Base-by-base conservation (phyloP, 257 asterid species). In the Nicotiana noctiflora region DNA sequence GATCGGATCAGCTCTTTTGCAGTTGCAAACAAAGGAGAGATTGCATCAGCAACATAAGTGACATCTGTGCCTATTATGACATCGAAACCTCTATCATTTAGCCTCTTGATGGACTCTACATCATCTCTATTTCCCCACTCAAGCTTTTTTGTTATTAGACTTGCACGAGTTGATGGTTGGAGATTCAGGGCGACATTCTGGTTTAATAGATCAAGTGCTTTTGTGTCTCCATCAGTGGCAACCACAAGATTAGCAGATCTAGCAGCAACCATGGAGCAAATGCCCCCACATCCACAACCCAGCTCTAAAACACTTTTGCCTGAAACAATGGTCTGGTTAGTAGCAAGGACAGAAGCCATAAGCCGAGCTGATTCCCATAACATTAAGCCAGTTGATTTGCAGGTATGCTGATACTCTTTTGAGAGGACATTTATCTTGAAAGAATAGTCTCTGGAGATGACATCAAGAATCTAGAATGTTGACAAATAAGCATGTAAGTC, bases 281-380 rank as follows among this genome's bases (percentile, higher is more conserved):
- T 90, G 56, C 98, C 99, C 0, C 87, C 91, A 74, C 97, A 92
- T 21, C 99, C 99, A 72, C 92, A 82, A 55, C 99, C 99, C 46
- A 96, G 93, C 83, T 96, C 99, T 70, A 96, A 83, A 51, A 96
- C 95, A 75, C 88, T 88, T 84, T 87, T 93, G 37, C 93, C 91
- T 2, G 95, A 75, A 75, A 90, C 88, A 19, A 93, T 90, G 11
- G 80, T 67, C 11, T 49, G 92, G 81, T 94, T 91, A 79, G 93
- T 84, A 17, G 98, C 94, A 4, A 96, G 92, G 65, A 93, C 68
- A 1, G 91, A 87, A 49, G 97, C 97, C 98, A 96, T 96, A 67
- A 96, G 78, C 81, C 89, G 84, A 34, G 99, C 97, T 61, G 98
- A 92, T 87, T 94, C 99, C 99, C 99, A 96, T 52, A 96, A 89